A percentile compares a stretch with the other conserved stretches of the same genome.
Conservation (phyloP, 1,284 basidiomycete genomes). For the Prillingera fragicola region DNA sequence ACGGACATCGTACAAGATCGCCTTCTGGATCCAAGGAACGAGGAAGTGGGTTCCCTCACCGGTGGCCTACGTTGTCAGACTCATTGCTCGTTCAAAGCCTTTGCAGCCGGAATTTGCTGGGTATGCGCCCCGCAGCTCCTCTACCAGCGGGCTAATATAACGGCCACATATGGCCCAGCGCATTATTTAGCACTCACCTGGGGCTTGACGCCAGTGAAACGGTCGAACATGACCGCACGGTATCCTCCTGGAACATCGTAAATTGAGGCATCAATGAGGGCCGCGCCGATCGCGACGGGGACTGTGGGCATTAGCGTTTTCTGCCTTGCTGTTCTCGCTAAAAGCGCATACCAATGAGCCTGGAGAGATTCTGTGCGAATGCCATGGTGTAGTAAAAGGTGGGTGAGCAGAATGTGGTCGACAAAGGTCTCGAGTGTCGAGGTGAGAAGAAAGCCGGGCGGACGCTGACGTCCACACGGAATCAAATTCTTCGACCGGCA, state of each 20-base stretch:
- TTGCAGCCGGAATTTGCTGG: too few species aligned
- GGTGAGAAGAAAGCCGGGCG: too few species aligned
- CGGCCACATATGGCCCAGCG: too few species aligned
- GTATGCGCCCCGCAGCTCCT: too few species aligned
- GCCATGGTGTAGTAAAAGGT: constrained; percentile 20
- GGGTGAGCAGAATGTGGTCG: too few species aligned
- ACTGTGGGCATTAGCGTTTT: constrained; percentile 51
- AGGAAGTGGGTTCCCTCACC: constrained; percentile 97
- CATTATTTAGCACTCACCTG: constrained; percentile 53
- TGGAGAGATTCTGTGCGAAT: constrained; percentile 29
- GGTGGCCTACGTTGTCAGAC: constrained; percentile 57
- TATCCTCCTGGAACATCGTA: constrained; percentile 89
- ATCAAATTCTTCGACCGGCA: too few species aligned
- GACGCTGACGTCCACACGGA: too few species aligned
- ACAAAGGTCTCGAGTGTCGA: too few species aligned
- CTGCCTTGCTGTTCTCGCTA: neutral
- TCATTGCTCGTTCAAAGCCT: too few species aligned
- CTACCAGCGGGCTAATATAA: too few species aligned
- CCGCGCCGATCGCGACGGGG: constrained; percentile 65
- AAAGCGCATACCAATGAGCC: constrained; percentile 25
- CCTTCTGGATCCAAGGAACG: constrained; percentile 88
- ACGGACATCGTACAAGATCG: constrained; percentile 94
- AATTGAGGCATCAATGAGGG: constrained; percentile 66
- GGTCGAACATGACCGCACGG: constrained; percentile 96
- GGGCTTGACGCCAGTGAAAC: constrained; percentile 87